These are phyloP conservation scores for Starmerella floris DNA, from an alignment of 805 yeast species.

Conservation along the genomic window DNA sequence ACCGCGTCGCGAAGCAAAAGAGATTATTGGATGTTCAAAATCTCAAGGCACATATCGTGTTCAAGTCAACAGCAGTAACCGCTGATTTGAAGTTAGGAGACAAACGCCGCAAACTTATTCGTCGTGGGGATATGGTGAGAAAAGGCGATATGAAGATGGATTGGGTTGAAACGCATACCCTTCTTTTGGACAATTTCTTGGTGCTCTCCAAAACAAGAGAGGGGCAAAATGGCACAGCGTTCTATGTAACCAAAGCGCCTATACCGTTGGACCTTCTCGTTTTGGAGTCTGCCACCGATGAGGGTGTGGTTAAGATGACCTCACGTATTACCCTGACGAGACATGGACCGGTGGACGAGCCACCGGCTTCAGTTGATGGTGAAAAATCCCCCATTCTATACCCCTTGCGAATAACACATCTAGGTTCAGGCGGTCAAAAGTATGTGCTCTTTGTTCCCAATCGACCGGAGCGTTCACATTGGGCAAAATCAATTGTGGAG, in stretches of 20 bases:
- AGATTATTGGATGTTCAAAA: conserved; percentile 42
- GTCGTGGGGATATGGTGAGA: conserved; percentile 44
- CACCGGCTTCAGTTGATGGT: conserved; percentile 7
- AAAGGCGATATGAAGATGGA: conserved; percentile 56
- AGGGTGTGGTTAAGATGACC: conserved; percentile 23
- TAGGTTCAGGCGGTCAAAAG: conserved; percentile 25
- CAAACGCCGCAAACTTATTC: conserved; percentile 41
- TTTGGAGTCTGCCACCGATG: conserved; percentile 38
- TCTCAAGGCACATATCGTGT: conserved; percentile 40
- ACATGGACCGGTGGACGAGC: conserved; percentile 9
- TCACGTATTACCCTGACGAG: conserved; percentile 19
- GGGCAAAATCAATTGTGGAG: conserved; percentile 42
- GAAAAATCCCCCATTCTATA: conserved; percentile 23
- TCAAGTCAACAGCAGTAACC: conserved; percentile 36
- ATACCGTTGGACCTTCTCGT: conserved; percentile 41
- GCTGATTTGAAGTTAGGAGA: conserved; percentile 43
- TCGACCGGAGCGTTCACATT: conserved; percentile 37
- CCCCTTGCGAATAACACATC: conserved; percentile 28
- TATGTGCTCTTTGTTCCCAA: conserved; percentile 27
- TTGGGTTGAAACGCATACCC: conserved; percentile 37
- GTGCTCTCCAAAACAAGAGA: conserved; percentile 29
- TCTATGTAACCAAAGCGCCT: conserved; percentile 28
- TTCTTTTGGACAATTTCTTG: conserved; percentile 58
- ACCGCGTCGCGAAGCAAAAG: conserved; percentile 47
- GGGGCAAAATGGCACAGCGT: conserved; percentile 26